Evolutionary conservation across 1,284 basidiomycete species (phyloP), one percentile per base, ranked within the genome.

Genomic region (Malassezia globosa): DNA sequence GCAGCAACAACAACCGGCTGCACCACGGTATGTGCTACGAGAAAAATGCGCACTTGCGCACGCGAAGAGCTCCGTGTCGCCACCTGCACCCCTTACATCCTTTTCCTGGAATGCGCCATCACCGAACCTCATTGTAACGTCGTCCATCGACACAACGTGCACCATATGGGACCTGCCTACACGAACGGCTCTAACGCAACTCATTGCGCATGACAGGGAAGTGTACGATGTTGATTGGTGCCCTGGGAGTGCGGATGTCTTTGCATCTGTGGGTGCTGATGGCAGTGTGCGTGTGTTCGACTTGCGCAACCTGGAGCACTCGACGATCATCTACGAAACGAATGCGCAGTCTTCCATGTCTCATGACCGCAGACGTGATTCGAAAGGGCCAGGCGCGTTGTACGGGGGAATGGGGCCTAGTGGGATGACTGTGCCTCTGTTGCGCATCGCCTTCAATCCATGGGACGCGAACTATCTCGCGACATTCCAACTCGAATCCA

Each of bases 171-270:
- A 99, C 71, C 87, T 99, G 67, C 87, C 94, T 60, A 89, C 87
- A 2, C 81, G 82, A 16, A 83, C 85, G n/a, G 92, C 94, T 13
- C 81, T 97, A 64, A 97, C 94, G 1, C 94, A 99, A 72, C 62
- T 75, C 19, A 75, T 75, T 29, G 94, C 94, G 0, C 94, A 99
- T 75, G 94, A 99, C 76, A 81, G 88, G 39, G 94, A 96, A 72
- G 94, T 99, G 5, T 90, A 89, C 73, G 87, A 92, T 67, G 87
- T 92, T 41, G 89, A 87, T 34, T 96, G 94, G 92, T 80, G 95
- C n/a, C 94, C 94, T 1, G 81, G 83, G n/a, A 92, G 87, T 10
- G 85, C 86, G 4, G 90, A 97, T 72, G 90, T 96, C 58, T 99
- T 99, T 73, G 90, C 96, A 26, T 92, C 87, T 13, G 94, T 97